Percentiles rank a stretch among this genome's conserved stretches.
phyloP scores from a whole-genome alignment of 2,329 filamentous ascomycete species.

The Microdochium nivale region DNA sequence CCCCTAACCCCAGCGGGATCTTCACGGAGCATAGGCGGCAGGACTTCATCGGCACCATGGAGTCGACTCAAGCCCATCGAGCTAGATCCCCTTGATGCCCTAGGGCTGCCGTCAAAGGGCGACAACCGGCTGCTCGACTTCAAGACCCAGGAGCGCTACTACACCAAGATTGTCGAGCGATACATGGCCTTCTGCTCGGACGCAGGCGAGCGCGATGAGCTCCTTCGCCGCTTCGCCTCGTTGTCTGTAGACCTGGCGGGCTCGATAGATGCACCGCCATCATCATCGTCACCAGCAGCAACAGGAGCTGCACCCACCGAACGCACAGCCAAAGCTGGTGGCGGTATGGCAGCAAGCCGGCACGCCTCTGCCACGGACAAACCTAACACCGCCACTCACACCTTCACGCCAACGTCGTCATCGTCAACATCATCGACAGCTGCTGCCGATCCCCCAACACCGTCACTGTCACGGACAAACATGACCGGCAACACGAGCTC shows the following conservation, averaged over 20 bases:
- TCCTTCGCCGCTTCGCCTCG: constrained; percentile 67
- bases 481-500: constrained; percentile 6
- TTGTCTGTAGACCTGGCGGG: constrained; percentile 17
- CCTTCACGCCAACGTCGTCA: constrained; percentile 5
- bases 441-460: background rate
- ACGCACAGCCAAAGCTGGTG: background rate
- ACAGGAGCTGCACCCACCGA: background rate
- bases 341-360: background rate
- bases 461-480: background rate
- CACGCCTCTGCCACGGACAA: background rate
- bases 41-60: constrained; percentile 49
- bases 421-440: background rate
- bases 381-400: constrained; percentile 6
- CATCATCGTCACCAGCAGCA: background rate
- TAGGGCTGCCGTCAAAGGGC: constrained; percentile 85
- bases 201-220: constrained; percentile 59
- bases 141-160: constrained; percentile 78
- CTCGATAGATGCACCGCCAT: constrained; percentile 23
- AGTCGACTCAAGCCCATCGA: constrained; percentile 65
- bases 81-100: constrained; percentile 67
- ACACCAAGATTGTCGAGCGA: constrained; percentile 76
- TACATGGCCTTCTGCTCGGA: constrained; percentile 85
- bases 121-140: constrained; percentile 69
- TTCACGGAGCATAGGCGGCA: constrained; percentile 7
- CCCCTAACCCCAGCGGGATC: background rate